These are phyloP conservation scores for Taphrina pruni DNA, from an alignment of 1,139 yeast genomes.

Conservation along the genomic window DNA sequence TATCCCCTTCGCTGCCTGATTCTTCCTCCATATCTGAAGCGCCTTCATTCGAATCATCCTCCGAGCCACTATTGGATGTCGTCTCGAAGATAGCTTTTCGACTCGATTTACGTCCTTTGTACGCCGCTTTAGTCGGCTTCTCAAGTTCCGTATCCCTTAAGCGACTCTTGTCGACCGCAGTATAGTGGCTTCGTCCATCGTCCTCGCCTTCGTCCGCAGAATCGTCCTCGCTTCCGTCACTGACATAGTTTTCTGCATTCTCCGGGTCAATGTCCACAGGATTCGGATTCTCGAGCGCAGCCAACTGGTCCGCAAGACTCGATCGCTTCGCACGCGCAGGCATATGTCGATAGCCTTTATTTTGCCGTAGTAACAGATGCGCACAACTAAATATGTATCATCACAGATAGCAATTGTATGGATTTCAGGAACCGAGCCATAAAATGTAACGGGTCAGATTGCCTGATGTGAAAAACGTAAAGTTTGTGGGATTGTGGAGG, in stretches of 20 bases:
- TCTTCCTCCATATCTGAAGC: conserved; percentile 18
- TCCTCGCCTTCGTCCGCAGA: conserved; percentile 23
- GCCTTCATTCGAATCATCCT: conserved; percentile 5
- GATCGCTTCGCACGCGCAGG: conserved; percentile 18
- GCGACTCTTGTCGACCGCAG: conserved; percentile 31
- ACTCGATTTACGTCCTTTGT: conserved; percentile 28
- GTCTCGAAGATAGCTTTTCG: conserved; percentile 30
- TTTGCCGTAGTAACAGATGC: too few species aligned
- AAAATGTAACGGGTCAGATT: conserved; percentile 3
- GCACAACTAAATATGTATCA: too few species aligned
- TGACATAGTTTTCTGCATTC: conserved; percentile 21
- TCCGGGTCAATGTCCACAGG: conserved; percentile 39
- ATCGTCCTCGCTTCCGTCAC: conserved; percentile 3
- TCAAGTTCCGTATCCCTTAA: conserved; percentile 24
- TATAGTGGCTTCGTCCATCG: conserved; percentile 34
- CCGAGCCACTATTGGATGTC: conserved; percentile 2
- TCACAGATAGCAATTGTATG: neutral
- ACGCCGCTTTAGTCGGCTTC: conserved; percentile 17
- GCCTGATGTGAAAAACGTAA: neutral
- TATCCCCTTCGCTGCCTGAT: conserved; percentile 31
- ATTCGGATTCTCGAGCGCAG: conserved; percentile 25
- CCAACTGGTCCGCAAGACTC: conserved; percentile 33
- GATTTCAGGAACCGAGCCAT: conserved; percentile 14
- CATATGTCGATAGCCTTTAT: neutral
- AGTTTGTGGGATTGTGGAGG: conserved; percentile 11